Evolutionary conservation across 2,329 filamentous ascomycete species (phyloP), one percentile per base, ranked within the genome.

Genomic region (Epichloe uncinata): DNA sequence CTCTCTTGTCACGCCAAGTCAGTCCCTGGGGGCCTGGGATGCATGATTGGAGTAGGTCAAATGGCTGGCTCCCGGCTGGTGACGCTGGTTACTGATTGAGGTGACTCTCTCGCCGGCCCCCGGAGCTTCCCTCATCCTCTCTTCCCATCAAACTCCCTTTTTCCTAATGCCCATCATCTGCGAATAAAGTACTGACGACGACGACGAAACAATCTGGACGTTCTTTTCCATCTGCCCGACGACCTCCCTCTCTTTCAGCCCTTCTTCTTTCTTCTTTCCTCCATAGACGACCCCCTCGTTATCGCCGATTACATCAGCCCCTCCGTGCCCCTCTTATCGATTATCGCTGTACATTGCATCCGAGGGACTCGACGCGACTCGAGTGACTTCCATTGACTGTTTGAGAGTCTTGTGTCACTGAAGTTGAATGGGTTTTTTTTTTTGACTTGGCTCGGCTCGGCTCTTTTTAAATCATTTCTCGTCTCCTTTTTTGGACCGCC

Each of bases 261-360:
- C 18, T 15, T 33, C 34, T 18, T 37, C 20, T 22, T 22, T 22
- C 18, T 18, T 18, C 34, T 35, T 16, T 36, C 36, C 7, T 30
- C 13, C 22, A 35, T 22, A 50, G 42, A 44, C 44, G 34, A 16
- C 34, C 20, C n/a, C 11, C 38, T 38, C 16, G 37, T 42, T 35
- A 45, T 46, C 35, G 37, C 43, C 36, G 50, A 49, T 50, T 44
- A 44, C 42, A 52, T 20, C 50, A 40, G 36, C 50, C 50, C 50
- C 50, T 52, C 50, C 26, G 47, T 49, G 42, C 50, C 47, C 50
- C 50, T 52, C 50, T 41, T 41, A 50, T 50, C 50, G 48, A 16
- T 42, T 42, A 36, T 45, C 43, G 43, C 26, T 16, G 33, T 18
- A 13, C 42, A n/a, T 40, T 47, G 40, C 46, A 45, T 40, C 36